Evolutionary conservation across 2,329 filamentous ascomycete species (phyloP).

Genomic region (Huntiella decipiens): DNA sequence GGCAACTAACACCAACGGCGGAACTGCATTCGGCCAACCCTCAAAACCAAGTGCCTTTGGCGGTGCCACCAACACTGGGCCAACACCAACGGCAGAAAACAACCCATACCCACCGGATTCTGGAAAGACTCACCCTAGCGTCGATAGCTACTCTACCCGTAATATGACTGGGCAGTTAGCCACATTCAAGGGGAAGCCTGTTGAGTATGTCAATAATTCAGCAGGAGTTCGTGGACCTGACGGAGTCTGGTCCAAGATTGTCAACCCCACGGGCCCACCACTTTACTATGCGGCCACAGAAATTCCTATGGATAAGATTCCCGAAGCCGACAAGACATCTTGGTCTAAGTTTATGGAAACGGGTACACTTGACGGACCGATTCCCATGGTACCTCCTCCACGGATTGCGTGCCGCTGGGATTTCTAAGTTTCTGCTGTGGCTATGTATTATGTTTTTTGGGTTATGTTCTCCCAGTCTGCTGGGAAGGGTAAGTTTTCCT

Average conservation of each 20-base stretch:
- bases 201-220: slow-evolving; percentile 37
- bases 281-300: slow-evolving; percentile 44
- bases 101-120: slow-evolving; percentile 27
- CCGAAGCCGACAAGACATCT: slow-evolving; percentile 37
- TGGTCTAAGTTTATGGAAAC: slow-evolving; percentile 47
- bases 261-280: slow-evolving; percentile 55
- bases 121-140: slow-evolving; percentile 25
- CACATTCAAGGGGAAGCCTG: slow-evolving; percentile 44
- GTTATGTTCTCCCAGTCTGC: neutral
- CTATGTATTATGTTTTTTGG: neutral
- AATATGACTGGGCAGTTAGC: slow-evolving; percentile 26
- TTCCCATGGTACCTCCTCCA: slow-evolving; percentile 63
- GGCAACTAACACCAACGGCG: slow-evolving; percentile 2
- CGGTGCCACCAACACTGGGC: neutral
- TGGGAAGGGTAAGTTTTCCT: too few species aligned
- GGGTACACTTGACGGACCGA: slow-evolving; percentile 49
- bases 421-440: slow-evolving; percentile 28
- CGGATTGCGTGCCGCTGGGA: slow-evolving; percentile 58
- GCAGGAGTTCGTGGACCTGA: slow-evolving; percentile 29
- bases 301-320: slow-evolving; percentile 34
- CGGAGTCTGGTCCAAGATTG: slow-evolving; percentile 43
- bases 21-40: slow-evolving; percentile 8
- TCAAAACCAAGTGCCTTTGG: slow-evolving; percentile 4
- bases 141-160: slow-evolving; percentile 25
- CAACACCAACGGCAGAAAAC: slow-evolving; percentile 10